Percentiles rank a stretch among this genome's conserved stretches.
These are phyloP conservation scores for Termitomyces titanicus DNA, from an alignment of 768 basidiomycete genomes.

Conservation along the genomic window DNA sequence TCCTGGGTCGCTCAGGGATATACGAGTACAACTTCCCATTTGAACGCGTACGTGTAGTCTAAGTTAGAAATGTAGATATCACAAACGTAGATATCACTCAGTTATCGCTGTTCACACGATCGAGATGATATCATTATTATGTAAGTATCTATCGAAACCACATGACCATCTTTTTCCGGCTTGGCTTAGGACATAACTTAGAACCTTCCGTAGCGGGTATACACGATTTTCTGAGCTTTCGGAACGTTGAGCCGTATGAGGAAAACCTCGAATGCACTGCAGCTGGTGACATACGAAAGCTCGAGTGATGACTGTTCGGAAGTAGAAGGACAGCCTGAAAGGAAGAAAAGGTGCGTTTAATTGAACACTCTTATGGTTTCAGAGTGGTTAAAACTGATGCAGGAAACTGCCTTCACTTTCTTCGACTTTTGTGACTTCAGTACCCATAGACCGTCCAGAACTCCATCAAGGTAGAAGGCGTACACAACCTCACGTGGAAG, in stretches of 20 bases:
- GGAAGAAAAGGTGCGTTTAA: conserved; percentile 40
- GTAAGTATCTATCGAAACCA: not conserved
- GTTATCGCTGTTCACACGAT: too few relatives aligned
- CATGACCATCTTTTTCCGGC: too few relatives aligned
- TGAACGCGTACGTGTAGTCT: too few relatives aligned
- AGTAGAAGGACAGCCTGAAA: conserved; percentile 11
- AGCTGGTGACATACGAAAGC: conserved; percentile 48
- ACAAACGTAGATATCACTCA: too few relatives aligned
- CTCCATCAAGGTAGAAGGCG: conserved; percentile 83
- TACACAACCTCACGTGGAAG: conserved; percentile 75
- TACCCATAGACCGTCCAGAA: conserved; percentile 68
- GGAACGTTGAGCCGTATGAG: conserved; percentile 27
- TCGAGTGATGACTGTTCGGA: conserved; percentile 42
- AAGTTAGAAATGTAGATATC: too few relatives aligned
- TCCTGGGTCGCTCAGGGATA: too few relatives aligned
- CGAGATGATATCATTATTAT: too few relatives aligned
- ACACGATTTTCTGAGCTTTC: not conserved
- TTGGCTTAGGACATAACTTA: too few relatives aligned
- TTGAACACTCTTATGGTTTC: not conserved
- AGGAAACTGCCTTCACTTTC: conserved; percentile 67
- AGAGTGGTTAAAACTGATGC: not conserved
- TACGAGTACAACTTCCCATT: too few relatives aligned
- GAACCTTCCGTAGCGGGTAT: not conserved
- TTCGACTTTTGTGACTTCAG: conserved; percentile 38
- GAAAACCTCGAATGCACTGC: conserved; percentile 23